These are phyloP conservation scores for Raphanus raphanistrum DNA, from an alignment of 345 rosid genomes.

Conservation along the genomic window DNA sequence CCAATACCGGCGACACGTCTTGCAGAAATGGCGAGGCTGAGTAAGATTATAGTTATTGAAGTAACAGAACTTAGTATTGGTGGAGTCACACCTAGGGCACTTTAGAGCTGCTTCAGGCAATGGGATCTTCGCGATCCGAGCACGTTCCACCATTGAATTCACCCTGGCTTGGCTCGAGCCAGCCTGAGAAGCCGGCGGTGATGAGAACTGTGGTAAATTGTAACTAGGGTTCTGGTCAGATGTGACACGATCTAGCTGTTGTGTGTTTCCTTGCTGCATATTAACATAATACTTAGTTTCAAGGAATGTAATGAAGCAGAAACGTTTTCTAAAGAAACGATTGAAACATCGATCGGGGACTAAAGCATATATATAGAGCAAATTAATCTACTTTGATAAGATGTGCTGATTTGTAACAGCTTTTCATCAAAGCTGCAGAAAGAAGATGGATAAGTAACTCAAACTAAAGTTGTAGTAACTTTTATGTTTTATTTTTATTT, in stretches of 20 bases:
- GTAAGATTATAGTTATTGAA: constrained; percentile 78
- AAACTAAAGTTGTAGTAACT: constrained; percentile 22
- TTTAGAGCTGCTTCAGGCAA: constrained; percentile 63
- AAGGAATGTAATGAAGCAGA: not conserved
- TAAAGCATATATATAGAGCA: constrained; percentile 2
- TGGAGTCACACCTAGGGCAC: constrained; percentile 83
- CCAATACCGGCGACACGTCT: constrained; percentile 86
- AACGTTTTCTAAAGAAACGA: not conserved
- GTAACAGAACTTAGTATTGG: constrained; percentile 86
- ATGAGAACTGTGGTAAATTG: constrained; percentile 19
- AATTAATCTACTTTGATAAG: not conserved
- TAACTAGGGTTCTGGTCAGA: constrained; percentile 32
- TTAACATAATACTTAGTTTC: constrained; percentile 2
- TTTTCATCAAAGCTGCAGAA: constrained; percentile 35
- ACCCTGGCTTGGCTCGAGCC: constrained; percentile 48
- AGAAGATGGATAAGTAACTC: constrained; percentile 20
- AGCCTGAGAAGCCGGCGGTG: constrained; percentile 34
- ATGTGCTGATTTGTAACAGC: constrained; percentile 18
- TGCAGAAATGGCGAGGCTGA: constrained; percentile 88
- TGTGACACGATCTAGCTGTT: constrained; percentile 28
- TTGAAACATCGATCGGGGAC: constrained; percentile 25
- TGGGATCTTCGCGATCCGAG: constrained; percentile 58
- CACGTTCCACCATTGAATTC: constrained; percentile 77
- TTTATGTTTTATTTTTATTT: not conserved
- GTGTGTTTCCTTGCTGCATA: constrained; percentile 41